phyloP scores from a whole-genome alignment of 1,284 basidiomycete species.

The Anthracocystis panici-leucophaei region DNA sequence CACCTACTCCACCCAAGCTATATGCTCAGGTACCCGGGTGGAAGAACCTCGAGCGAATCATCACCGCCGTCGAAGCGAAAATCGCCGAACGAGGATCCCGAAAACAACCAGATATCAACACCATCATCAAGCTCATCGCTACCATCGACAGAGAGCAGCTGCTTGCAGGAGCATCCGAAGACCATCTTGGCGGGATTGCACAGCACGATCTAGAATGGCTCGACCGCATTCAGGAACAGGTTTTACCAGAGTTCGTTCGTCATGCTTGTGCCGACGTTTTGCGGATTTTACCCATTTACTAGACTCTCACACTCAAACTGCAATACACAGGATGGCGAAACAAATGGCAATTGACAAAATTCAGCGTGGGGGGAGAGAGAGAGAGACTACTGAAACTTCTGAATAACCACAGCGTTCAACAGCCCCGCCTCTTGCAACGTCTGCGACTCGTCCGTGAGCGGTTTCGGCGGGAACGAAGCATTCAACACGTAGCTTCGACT shows the following conservation, averaged over 20 bases:
- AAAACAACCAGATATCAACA: conserved; percentile 37
- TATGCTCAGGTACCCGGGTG: conserved; percentile 41
- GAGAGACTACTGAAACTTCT: conserved; percentile 51
- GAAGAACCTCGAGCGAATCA: conserved; percentile 43
- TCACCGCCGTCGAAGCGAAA: conserved; percentile 49
- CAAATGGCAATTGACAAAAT: conserved; percentile 4
- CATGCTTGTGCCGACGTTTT: conserved; percentile 40
- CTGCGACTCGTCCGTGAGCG: conserved; percentile 60
- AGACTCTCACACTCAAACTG: background rate
- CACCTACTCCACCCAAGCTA: conserved; percentile 33
- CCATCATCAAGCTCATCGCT: conserved; percentile 52
- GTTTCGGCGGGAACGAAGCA: conserved; percentile 66
- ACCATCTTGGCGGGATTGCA: conserved; percentile 4
- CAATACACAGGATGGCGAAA: background rate
- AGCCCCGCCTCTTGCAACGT: conserved; percentile 64
- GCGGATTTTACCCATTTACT: conserved; percentile 50
- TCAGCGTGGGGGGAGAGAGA: too few relatives aligned
- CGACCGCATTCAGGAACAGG: conserved; percentile 52
- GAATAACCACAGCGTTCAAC: conserved; percentile 65
- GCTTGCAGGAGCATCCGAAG: conserved; percentile 44
- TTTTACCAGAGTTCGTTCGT: conserved; percentile 44
- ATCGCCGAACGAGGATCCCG: conserved; percentile 34
- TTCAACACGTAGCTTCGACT: conserved; percentile 59
- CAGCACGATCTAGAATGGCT: conserved; percentile 53
- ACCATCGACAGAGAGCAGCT: conserved; percentile 49